Evolutionary conservation across 768 basidiomycete species (phyloP).

Genomic region (Chlorophyllum brunneum): DNA sequence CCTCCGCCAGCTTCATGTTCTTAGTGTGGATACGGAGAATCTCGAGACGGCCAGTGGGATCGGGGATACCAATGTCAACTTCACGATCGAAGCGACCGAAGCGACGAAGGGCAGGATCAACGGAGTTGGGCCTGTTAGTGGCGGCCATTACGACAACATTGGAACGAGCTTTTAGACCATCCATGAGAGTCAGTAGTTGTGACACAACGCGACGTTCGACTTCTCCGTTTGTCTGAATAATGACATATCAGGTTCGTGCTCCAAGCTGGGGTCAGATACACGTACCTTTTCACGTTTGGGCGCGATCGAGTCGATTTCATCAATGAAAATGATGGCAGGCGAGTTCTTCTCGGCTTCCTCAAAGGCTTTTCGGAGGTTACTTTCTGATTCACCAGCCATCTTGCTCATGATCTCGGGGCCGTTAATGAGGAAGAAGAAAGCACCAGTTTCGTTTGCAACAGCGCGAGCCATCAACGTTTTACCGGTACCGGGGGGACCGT

Average conservation of each 20-base stretch:
- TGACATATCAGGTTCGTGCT: neutral
- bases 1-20: slow-evolving; percentile 98
- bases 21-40: slow-evolving; percentile 99
- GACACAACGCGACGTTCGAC: slow-evolving; percentile 99
- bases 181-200: slow-evolving; percentile 98
- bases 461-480: slow-evolving; percentile 99
- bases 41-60: slow-evolving; percentile 97
- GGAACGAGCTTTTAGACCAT: slow-evolving; percentile 96
- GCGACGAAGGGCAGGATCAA: slow-evolving; percentile 96
- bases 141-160: slow-evolving; percentile 99
- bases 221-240: slow-evolving; percentile 89
- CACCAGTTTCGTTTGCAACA: slow-evolving; percentile 98
- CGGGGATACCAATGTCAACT: slow-evolving; percentile 98
- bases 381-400: slow-evolving; percentile 99
- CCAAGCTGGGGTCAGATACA: neutral
- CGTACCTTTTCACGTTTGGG: slow-evolving; percentile 98
- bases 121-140: slow-evolving; percentile 98
- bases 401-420: slow-evolving; percentile 99
- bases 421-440: slow-evolving; percentile 99
- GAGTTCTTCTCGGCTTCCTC: slow-evolving; percentile 99
- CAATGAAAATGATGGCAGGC: slow-evolving; percentile 99
- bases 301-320: slow-evolving; percentile 98
- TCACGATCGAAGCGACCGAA: slow-evolving; percentile 99
- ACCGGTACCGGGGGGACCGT: slow-evolving; percentile 97
- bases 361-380: slow-evolving; percentile 96